Percentiles rank a stretch among this genome's conserved stretches.
Conservation (phyloP, 106 monocot species). For the Gastrodia elata region DNA sequence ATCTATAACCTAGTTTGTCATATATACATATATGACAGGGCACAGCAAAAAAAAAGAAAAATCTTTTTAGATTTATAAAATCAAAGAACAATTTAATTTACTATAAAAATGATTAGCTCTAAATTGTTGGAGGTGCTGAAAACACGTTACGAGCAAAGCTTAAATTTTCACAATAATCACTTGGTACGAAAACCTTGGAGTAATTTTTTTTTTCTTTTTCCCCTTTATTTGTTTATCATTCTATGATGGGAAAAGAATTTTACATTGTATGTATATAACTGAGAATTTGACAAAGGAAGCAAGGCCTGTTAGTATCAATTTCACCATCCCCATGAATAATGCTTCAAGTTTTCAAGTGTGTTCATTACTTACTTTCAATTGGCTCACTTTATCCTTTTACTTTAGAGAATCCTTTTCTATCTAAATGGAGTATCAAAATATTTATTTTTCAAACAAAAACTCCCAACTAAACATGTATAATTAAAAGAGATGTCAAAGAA, state of each 20-base stretch:
- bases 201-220: neutral
- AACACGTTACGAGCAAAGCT: conserved; percentile 88
- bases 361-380: neutral
- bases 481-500: too few relatives aligned
- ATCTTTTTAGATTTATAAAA: too few relatives aligned
- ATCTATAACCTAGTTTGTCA: too few relatives aligned
- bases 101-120: too few relatives aligned
- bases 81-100: too few relatives aligned
- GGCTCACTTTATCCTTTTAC: neutral
- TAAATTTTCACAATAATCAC: conserved; percentile 81
- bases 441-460: too few relatives aligned
- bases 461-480: too few relatives aligned
- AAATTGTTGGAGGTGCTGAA: conserved; percentile 97
- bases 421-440: neutral
- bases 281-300: conserved; percentile 90
- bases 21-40: too few relatives aligned
- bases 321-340: conserved; percentile 96
- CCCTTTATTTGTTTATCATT: neutral
- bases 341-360: conserved; percentile 85
- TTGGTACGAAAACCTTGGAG: conserved; percentile 46
- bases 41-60: too few relatives aligned
- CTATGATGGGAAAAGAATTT: neutral
- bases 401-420: neutral
- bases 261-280: conserved; percentile 6
- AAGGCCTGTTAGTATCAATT: conserved; percentile 97